Evolutionary conservation across 805 yeast genomes (phyloP), one percentile per base, ranked within the genome.

Genomic region (Cyberlindnera saturnus): DNA sequence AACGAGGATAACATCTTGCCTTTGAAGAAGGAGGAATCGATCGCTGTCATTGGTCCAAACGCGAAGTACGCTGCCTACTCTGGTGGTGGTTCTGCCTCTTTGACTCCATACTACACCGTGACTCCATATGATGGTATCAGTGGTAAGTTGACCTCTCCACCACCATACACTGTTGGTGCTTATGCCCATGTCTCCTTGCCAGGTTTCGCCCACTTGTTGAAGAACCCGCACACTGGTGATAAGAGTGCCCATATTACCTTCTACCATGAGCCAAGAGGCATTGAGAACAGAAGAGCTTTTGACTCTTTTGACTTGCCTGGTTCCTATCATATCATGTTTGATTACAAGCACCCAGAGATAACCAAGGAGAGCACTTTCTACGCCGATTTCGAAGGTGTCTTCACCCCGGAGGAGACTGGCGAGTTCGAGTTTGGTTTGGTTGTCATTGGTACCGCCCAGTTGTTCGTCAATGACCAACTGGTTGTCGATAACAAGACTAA

Each of bases 61-160:
- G 82, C 78, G 31, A 75, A 72, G 51, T 32, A 40, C 28, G 63
- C 77, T 14, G 71, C 73, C 37, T 71, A 67, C 45, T 70, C 76
- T 29, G 83, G 85, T 47, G 85, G 85, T 48, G 85, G 85, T 10
- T 77, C 82, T 18, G 82, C 83, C 39, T 66, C 79, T 9, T 59
- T 75, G 54, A 57, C 56, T 18, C 68, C 77, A 5, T 69, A 74
- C 55, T 74, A 75, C 55, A 63, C 66, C 16, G 65, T 73, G 8
- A 64, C 77, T 16, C 79, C 80, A 5, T 73, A 57, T 38, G 77
- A 74, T 15, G 78, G 74, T 29, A 68, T 77, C 44, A 36, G 59
- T 14, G 48, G 57, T 30, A 62, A 61, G 47, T 14, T 52, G 33
- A 60, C 57, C 3, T 32, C 41, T 14, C 46, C 53, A 3, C 47